These are phyloP conservation scores for Leccinum pellstonianum DNA, from an alignment of 768 basidiomycete genomes.

Conservation along the genomic window DNA sequence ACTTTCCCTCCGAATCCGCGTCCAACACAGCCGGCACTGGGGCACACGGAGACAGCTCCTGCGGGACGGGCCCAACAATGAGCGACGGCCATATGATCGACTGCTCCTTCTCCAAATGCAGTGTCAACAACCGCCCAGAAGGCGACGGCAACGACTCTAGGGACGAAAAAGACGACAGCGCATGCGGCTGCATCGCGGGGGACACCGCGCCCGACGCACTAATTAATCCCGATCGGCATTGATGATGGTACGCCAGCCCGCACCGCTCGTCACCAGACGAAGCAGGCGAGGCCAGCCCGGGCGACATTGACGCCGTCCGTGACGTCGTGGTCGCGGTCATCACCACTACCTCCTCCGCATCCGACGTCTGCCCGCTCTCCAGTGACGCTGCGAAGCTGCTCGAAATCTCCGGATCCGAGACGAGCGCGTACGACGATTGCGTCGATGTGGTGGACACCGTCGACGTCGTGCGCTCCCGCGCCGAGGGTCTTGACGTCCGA, in stretches of 20 bases:
- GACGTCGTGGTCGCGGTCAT: background rate
- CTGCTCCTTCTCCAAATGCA: slow-evolving; percentile 78
- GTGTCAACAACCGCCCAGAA: slow-evolving; percentile 67
- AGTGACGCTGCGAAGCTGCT: slow-evolving; percentile 83
- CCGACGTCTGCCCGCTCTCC: slow-evolving; percentile 71
- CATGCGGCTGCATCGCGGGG: slow-evolving; percentile 53
- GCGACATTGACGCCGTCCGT: slow-evolving; percentile 35
- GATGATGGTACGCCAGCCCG: slow-evolving; percentile 14
- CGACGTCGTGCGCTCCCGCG: slow-evolving; percentile 72
- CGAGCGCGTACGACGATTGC: slow-evolving; percentile 76
- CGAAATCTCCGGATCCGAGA: slow-evolving; percentile 83
- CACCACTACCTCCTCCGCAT: slow-evolving; percentile 57
- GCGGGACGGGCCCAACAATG: slow-evolving; percentile 69
- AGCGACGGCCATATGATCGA: slow-evolving; percentile 83
- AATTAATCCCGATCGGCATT: slow-evolving; percentile 3
- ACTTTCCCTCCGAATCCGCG: slow-evolving; percentile 52
- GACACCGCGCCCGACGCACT: slow-evolving; percentile 54
- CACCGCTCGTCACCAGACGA: slow-evolving; percentile 55
- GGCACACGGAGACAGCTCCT: slow-evolving; percentile 52
- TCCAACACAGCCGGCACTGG: slow-evolving; percentile 54
- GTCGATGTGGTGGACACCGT: slow-evolving; percentile 74
- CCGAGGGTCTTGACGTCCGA: slow-evolving; percentile 47
- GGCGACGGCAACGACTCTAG: slow-evolving; percentile 50
- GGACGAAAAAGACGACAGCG: slow-evolving; percentile 73
- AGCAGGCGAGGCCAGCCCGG: slow-evolving; percentile 61